Evolutionary conservation across 148 eudicot genomes (phyloP).

Genomic region (Amaranthus hypochondriacus): DNA sequence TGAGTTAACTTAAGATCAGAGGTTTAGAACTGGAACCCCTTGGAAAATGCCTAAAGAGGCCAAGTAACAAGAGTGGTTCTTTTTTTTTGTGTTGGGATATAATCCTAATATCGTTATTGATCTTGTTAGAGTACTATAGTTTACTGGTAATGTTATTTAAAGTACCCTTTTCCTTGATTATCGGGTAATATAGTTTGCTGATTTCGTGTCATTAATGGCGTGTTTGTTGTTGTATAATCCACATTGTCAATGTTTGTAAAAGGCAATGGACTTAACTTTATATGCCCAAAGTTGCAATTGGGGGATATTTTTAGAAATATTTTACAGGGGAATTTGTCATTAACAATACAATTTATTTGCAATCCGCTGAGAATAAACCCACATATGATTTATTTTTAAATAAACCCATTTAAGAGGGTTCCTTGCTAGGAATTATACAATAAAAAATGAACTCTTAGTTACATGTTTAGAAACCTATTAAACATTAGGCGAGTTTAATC

Average conservation of each 20-base stretch:
- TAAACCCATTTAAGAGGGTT: too few relatives aligned
- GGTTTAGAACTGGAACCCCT: constrained; percentile 32
- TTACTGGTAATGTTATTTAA: not conserved
- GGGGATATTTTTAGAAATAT: too few relatives aligned
- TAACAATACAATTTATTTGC: too few relatives aligned
- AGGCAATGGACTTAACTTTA: constrained; percentile 6
- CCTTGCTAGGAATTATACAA: too few relatives aligned
- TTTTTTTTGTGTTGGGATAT: not conserved
- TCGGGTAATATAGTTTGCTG: not conserved
- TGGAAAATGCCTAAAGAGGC: not conserved
- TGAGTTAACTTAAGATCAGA: constrained; percentile 5
- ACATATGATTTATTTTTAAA: too few relatives aligned
- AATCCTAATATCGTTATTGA: not conserved
- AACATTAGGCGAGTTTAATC: too few relatives aligned
- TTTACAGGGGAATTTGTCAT: too few relatives aligned
- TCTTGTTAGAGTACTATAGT: constrained; percentile 1
- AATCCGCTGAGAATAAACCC: too few relatives aligned
- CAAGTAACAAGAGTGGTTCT: constrained; percentile 27
- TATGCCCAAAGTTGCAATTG: too few relatives aligned
- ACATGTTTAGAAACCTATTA: too few relatives aligned
- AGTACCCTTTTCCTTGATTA: not conserved
- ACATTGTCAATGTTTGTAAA: not conserved
- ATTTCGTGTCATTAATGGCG: constrained; percentile 13
- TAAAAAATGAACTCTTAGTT: too few relatives aligned
- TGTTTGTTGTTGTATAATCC: constrained; percentile 5